A percentile compares a stretch with the other conserved stretches of the same genome.
These are phyloP conservation scores for Nemania sp. DNA, from an alignment of 2,329 filamentous ascomycete genomes.

Conservation along the genomic window DNA sequence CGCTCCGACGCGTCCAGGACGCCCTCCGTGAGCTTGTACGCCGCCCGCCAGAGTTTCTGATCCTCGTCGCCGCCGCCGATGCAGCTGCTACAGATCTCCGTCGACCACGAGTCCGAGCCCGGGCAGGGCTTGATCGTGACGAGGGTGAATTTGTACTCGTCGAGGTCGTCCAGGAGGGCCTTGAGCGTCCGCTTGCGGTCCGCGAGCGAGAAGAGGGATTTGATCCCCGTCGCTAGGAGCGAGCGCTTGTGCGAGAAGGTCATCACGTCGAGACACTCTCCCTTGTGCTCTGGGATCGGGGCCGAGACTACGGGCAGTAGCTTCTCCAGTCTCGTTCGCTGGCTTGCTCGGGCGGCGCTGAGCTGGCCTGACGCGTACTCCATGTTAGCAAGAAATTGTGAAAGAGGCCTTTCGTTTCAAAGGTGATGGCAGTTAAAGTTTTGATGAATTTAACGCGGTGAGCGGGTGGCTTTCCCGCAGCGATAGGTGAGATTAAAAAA, in stretches of 20 bases:
- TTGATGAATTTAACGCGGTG: too few species aligned
- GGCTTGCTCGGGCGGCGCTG: not conserved
- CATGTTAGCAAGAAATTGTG: not conserved
- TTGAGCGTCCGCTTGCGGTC: not conserved
- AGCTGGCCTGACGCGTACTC: not conserved
- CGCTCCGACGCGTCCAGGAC: not conserved
- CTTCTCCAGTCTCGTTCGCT: not conserved
- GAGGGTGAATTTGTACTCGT: not conserved
- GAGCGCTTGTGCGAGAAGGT: not conserved
- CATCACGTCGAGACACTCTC: not conserved
- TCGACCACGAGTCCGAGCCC: not conserved
- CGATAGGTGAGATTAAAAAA: not conserved
- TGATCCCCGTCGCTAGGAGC: not conserved
- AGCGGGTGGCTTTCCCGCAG: too few species aligned
- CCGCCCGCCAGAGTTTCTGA: not conserved
- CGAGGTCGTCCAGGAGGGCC: not conserved
- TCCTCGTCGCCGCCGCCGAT: too few species aligned
- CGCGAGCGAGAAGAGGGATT: not conserved
- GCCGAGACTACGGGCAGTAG: not conserved
- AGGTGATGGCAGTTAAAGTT: too few species aligned
- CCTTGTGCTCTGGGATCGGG: not conserved
- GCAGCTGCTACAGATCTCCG: not conserved
- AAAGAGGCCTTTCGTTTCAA: not conserved
- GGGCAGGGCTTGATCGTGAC: not conserved
- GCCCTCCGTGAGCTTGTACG: not conserved